Percentiles rank a stretch among this genome's conserved stretches.
Conservation (phyloP, 164 flowering plant genomes). For the Annona cherimola region DNA sequence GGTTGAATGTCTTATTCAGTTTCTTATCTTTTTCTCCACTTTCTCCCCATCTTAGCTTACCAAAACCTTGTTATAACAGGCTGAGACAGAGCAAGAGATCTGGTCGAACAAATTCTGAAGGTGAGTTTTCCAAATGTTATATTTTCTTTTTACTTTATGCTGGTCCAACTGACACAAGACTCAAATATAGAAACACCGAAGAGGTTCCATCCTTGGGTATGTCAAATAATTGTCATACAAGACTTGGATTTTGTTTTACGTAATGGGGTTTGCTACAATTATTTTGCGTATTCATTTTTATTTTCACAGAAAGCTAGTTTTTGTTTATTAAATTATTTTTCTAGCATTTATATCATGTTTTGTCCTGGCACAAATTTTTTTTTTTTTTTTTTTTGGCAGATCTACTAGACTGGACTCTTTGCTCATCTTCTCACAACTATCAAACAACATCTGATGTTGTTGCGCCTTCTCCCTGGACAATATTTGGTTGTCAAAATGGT, state of each 20-base stretch:
- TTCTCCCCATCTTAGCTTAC: background rate
- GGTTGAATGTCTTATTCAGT: background rate
- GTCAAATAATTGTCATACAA: too few species aligned
- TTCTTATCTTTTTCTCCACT: background rate
- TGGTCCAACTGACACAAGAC: background rate
- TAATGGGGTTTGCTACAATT: background rate
- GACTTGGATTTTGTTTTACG: background rate
- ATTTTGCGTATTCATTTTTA: background rate
- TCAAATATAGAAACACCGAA: background rate
- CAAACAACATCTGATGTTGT: slow-evolving; percentile 66
- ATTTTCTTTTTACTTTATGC: background rate
- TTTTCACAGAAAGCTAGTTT: background rate
- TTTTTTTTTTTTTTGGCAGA: background rate
- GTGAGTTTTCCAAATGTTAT: background rate
- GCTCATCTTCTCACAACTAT: slow-evolving; percentile 44
- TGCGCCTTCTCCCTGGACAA: slow-evolving; percentile 91
- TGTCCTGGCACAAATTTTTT: background rate
- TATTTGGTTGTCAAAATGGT: slow-evolving; percentile 94
- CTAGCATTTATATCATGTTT: background rate
- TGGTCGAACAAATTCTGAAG: slow-evolving; percentile 28
- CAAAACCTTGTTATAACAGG: slow-evolving; percentile 25
- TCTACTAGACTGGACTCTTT: slow-evolving; percentile 51
- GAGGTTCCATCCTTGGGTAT: background rate
- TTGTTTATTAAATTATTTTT: background rate
- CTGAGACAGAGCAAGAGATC: slow-evolving; percentile 33